A percentile compares a stretch with the other conserved stretches of the same genome.
phyloP scores from a whole-genome alignment of 1,139 yeast genomes.

The Yamadazyma atmosphaerica region DNA sequence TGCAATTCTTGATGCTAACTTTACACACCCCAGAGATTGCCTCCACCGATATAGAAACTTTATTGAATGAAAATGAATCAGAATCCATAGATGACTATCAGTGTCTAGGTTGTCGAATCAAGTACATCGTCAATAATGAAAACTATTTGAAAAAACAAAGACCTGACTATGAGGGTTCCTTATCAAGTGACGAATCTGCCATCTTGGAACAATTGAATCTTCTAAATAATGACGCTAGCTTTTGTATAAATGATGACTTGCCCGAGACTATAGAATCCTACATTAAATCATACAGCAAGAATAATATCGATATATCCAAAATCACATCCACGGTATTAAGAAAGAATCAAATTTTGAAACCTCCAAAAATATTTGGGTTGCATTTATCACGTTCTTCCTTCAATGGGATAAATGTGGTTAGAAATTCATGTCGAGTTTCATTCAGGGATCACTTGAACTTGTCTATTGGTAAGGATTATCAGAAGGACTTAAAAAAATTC shows the following conservation, averaged over 20 bases:
- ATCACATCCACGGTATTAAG: slow-evolving; percentile 68
- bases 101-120: slow-evolving; percentile 67
- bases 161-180: slow-evolving; percentile 1
- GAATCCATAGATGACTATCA: slow-evolving; percentile 82
- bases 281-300: slow-evolving; percentile 44
- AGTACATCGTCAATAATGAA: slow-evolving; percentile 43
- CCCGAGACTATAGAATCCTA: slow-evolving; percentile 43
- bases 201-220: slow-evolving; percentile 27
- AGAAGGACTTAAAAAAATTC: slow-evolving; percentile 36
- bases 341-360: slow-evolving; percentile 56
- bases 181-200: slow-evolving; percentile 16
- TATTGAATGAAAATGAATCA: slow-evolving; percentile 58
- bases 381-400: slow-evolving; percentile 84
- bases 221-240: slow-evolving; percentile 27
- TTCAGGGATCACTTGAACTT: slow-evolving; percentile 61
- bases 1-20: slow-evolving; percentile 72
- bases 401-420: slow-evolving; percentile 65
- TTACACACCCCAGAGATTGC: slow-evolving; percentile 68
- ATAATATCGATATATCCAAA: slow-evolving; percentile 44
- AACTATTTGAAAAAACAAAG: slow-evolving; percentile 14
- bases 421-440: slow-evolving; percentile 74
- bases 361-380: slow-evolving; percentile 71
- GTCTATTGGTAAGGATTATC: slow-evolving; percentile 47
- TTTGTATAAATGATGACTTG: slow-evolving; percentile 65
- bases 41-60: slow-evolving; percentile 48